These are phyloP conservation scores for Marchantia paleacea DNA, from an alignment of 225 moss, liverwort and hornwort species.

Conservation along the genomic window DNA sequence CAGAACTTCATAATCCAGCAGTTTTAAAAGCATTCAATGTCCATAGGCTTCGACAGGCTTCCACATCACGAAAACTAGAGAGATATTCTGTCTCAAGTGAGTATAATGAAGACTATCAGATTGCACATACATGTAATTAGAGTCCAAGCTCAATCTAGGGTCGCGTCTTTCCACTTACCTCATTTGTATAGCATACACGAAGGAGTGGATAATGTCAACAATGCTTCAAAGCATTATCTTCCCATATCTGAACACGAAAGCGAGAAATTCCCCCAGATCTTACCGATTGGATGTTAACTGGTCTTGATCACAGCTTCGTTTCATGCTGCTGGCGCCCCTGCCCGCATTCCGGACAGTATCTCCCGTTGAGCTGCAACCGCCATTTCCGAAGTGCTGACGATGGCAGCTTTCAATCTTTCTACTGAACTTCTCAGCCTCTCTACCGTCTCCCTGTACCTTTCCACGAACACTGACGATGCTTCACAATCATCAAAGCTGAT, in stretches of 20 bases:
- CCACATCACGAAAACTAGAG: not conserved
- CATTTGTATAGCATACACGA: not conserved
- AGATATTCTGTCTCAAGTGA: not conserved
- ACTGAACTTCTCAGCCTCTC: constrained; percentile 31
- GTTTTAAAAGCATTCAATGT: not conserved
- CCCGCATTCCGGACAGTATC: constrained; percentile 39
- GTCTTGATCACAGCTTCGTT: not conserved
- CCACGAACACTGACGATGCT: constrained; percentile 31
- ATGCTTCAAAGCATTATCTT: not conserved
- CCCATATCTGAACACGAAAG: not conserved
- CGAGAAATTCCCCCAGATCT: not conserved
- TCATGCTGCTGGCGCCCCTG: constrained; percentile 42
- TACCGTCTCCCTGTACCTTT: constrained; percentile 40
- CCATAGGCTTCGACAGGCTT: not conserved
- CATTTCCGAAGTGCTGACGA: constrained; percentile 41
- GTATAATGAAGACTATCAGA: not conserved
- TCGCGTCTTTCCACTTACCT: constrained; percentile 13
- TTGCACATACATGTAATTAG: not conserved
- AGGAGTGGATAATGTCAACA: not conserved
- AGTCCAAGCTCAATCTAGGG: not conserved
- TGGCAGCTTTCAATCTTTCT: constrained; percentile 41
- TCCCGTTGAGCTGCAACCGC: constrained; percentile 41
- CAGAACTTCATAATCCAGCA: not conserved
- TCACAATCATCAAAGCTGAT: constrained; percentile 37
- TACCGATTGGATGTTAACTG: not conserved